Conservation (phyloP, 2,329 filamentous ascomycete species). For the Colletotrichum salicis region DNA sequence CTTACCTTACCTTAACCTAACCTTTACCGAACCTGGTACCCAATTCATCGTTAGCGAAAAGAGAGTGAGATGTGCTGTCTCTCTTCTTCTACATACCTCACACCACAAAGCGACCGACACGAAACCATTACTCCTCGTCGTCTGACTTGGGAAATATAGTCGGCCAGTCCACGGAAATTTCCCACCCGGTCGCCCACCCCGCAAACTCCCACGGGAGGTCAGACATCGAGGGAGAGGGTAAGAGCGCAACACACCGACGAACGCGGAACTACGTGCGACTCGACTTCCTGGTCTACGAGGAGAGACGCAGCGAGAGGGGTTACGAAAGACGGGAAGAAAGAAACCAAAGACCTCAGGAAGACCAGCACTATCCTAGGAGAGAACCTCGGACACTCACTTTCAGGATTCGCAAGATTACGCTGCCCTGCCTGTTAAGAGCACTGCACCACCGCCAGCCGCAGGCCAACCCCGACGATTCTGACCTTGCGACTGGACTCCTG, state of each 20-base stretch:
- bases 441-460: conserved; percentile 24
- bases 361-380: conserved; percentile 20
- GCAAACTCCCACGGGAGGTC: conserved; percentile 4
- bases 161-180: not conserved
- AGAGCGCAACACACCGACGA: conserved; percentile 23
- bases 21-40: not conserved
- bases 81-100: not conserved
- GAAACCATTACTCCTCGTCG: conserved; percentile 3
- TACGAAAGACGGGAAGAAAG: not conserved
- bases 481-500: conserved; percentile 15
- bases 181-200: not conserved
- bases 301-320: not conserved
- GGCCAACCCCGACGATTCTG: conserved; percentile 20
- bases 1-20: not conserved
- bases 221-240: not conserved
- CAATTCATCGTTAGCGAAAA: conserved; percentile 23
- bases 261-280: conserved; percentile 27
- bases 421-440: not conserved
- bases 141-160: conserved; percentile 8
- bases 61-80: conserved; percentile 2
- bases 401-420: not conserved
- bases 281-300: not conserved
- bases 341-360: conserved; percentile 11
- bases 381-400: not conserved
- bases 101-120: not conserved